Base-by-base conservation (phyloP, 2,329 filamentous ascomycete genomes). In the Phyllachora maydis region DNA sequence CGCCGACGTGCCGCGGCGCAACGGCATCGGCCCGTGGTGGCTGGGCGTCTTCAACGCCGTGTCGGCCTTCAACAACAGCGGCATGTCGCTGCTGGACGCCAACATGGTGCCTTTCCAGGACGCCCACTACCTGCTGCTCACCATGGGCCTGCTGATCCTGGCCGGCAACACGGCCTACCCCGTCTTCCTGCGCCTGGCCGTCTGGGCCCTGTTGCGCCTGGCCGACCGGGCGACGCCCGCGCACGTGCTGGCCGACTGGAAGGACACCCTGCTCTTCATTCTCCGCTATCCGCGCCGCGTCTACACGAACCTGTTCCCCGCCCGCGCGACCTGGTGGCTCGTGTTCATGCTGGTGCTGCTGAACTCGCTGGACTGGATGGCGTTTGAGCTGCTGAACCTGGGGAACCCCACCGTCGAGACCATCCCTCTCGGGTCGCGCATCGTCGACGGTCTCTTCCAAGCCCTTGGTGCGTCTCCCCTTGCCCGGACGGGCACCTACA, bases 51-150 rank as follows among this genome's bases (percentile, higher is more conserved):
- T 76, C 45, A 68, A 72, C 30, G 65, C 64, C 2, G 58, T 66
- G 4, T 72, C 65, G 11, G 70, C 69, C 0, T 77, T 76, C 42
- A 74, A 73, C 43, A 76, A 75, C 33, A 67, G 59, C n/a, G 69
- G 70, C 19, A 72, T 77, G 66, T 63, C 60, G 11, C 49, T 75
- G 17, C 45, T 75, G 8, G 68, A 76, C 38, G 56, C 60, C 19
- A 74, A 72, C 35, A 69, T 78, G 49, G 49, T 62, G 4, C 61
- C 63, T 0, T 73, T 70, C 28, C 57, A 64, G 27, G 48, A 48
- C 16, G 47, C 52, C 1, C 53, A 54, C 30, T 61, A 59, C 28
- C 52, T 61, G 5, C 46, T 61, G 18, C 44, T 59, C 21, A 48
- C 54, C 11, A 59, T 70, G 50, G 62, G 59, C 4, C 33, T 62